Evolutionary conservation across 305 asterid species (phyloP), one percentile per base, ranked within the genome.

Genomic region (Fraxinus sp.): DNA sequence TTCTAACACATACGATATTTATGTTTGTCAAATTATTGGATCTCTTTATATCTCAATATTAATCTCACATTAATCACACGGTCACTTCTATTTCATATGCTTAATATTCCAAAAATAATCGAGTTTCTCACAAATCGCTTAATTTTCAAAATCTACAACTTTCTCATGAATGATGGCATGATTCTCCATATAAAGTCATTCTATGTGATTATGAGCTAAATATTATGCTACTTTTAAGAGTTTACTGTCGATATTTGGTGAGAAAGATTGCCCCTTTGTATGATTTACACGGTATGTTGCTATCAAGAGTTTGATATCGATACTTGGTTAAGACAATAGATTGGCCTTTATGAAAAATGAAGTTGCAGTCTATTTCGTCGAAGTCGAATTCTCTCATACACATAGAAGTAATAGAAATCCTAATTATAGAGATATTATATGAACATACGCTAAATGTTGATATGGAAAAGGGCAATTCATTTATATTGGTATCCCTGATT

Each of bases 401-500:
- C 18, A 4, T 2, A 46, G 5, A 18, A n/a, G 5, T 46, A 14
- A 4, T 3, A 3, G 6, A 55, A 55, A 46, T 46, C n/a, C 1
- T 43, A 43, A 43, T n/a, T n/a, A n/a, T 43, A 43, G 55, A 46
- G 18, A 46, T 46, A 46, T 13, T 3, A 13, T 3, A 46, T 46
- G 57, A 46, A 49, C 62, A 16, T 49, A 14, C 0, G 8, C 2
- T 18, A 59, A 7, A 59, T 20, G 0, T 13, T 46, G 70, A 18
- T 59, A 0, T 59, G 11, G 32, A 78, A 18, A 73, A 24, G 55
- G 18, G 20, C 13, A 16, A 41, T 22, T 32, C 71, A 80, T 64
- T 35, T 14, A 64, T 13, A 80, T 30, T 68, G 64, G 36, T 32
- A 77, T 1, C 46, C 83, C 75, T 59, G 62, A 80, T 64, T 74